Percentiles rank a stretch among this genome's conserved stretches.
These are phyloP conservation scores for Psilocybe azurescens DNA, from an alignment of 768 basidiomycete species.

Conservation along the genomic window DNA sequence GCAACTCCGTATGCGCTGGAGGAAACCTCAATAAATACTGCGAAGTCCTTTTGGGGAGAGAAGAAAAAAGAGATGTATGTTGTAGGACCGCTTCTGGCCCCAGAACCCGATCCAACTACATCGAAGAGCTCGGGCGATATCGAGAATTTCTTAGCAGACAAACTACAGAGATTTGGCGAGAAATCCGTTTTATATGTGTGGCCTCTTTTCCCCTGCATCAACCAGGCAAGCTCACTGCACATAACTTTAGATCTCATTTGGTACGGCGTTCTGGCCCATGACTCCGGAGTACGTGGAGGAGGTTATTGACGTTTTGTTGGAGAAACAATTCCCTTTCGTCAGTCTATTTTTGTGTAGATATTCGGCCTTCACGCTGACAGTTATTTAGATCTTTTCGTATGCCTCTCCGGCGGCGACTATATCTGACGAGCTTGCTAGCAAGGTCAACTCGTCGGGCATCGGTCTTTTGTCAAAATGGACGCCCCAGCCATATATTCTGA, in stretches of 20 bases:
- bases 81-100: constrained; percentile 16
- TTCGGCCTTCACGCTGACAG: background rate
- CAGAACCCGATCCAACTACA: background rate
- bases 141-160: constrained; percentile 13
- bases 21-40: constrained; percentile 3
- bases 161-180: constrained; percentile 9
- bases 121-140: constrained; percentile 7
- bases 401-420: constrained; percentile 13
- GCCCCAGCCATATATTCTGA: constrained; percentile 19
- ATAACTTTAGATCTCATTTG: constrained; percentile 18
- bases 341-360: background rate
- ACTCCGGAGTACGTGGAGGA: constrained; percentile 19
- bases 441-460: constrained; percentile 14
- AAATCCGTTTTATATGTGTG: constrained; percentile 18
- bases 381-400: constrained; percentile 10
- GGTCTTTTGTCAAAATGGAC: constrained; percentile 16
- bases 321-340: constrained; percentile 22
- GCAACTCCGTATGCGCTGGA: constrained; percentile 13
- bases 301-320: constrained; percentile 15
- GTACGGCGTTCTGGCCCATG: constrained; percentile 19
- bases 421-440: background rate
- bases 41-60: constrained; percentile 4
- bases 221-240: background rate
- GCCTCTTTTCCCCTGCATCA: background rate
- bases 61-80: constrained; percentile 6